These are phyloP conservation scores for Austroboletus eburneus DNA, from an alignment of 768 basidiomycete species.

Conservation along the genomic window DNA sequence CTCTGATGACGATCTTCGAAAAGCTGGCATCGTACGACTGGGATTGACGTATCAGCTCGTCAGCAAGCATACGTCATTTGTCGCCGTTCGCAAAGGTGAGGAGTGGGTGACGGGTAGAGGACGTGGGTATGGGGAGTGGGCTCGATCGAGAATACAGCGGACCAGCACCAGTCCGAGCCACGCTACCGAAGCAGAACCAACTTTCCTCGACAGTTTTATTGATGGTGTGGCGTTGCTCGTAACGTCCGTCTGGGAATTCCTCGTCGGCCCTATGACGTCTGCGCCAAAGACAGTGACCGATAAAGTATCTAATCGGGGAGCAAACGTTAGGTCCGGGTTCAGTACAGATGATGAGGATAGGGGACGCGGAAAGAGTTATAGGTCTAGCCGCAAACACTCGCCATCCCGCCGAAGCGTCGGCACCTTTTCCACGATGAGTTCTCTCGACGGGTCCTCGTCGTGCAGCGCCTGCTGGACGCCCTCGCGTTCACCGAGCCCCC, in stretches of 20 bases:
- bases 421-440: slow-evolving; percentile 48
- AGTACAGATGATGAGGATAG: not conserved
- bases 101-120: not conserved
- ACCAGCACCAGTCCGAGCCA: not conserved
- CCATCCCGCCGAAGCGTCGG: slow-evolving; percentile 27
- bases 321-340: no score
- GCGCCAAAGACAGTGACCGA: not conserved
- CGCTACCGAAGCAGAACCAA: not conserved
- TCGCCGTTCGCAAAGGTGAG: slow-evolving; percentile 40
- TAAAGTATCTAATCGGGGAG: no score
- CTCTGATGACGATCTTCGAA: slow-evolving; percentile 34
- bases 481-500: slow-evolving; percentile 20
- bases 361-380: slow-evolving; percentile 4
- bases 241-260: slow-evolving; percentile 10
- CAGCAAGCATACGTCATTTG: slow-evolving; percentile 52
- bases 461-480: slow-evolving; percentile 35
- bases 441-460: slow-evolving; percentile 34
- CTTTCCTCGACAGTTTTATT: slow-evolving; percentile 19
- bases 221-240: slow-evolving; percentile 15
- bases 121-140: slow-evolving; percentile 8
- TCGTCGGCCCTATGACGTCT: slow-evolving; percentile 1
- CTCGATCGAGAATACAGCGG: slow-evolving; percentile 11
- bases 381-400: not conserved
- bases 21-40: slow-evolving; percentile 45
- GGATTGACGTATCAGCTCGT: slow-evolving; percentile 50